These are phyloP conservation scores for Solanum neorickii DNA, from an alignment of 257 asterid species.

Conservation along the genomic window DNA sequence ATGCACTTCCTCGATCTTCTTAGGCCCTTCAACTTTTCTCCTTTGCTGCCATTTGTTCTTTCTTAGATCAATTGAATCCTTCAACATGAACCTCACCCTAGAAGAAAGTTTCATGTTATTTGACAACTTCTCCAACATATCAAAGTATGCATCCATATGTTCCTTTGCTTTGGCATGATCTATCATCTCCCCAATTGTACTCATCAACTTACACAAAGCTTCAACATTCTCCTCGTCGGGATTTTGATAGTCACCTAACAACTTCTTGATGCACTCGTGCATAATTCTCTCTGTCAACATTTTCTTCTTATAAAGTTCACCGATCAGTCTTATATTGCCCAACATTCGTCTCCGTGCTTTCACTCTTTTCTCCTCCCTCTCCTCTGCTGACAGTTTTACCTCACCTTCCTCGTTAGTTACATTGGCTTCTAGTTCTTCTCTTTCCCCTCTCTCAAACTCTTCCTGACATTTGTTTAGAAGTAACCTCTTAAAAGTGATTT, in stretches of 20 bases:
- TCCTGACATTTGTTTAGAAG: slow-evolving; percentile 87
- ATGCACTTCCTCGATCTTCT: slow-evolving; percentile 91
- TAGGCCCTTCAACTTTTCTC: slow-evolving; percentile 94
- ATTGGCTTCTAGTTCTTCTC: slow-evolving; percentile 87
- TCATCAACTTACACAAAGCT: slow-evolving; percentile 91
- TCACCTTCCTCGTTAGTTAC: slow-evolving; percentile 79
- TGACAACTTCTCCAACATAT: slow-evolving; percentile 47
- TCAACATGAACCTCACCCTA: slow-evolving; percentile 89
- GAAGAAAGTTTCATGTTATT: slow-evolving; percentile 76
- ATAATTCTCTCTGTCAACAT: slow-evolving; percentile 96
- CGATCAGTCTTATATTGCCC: slow-evolving; percentile 88
- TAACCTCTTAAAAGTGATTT: slow-evolving; percentile 75
- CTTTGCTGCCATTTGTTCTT: slow-evolving; percentile 97
- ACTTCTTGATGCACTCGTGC: slow-evolving; percentile 75
- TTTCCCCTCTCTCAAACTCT: slow-evolving; percentile 89
- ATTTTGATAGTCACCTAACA: slow-evolving; percentile 67
- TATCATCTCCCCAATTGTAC: slow-evolving; percentile 92
- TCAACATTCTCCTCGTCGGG: slow-evolving; percentile 90
- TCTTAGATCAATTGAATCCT: slow-evolving; percentile 82
- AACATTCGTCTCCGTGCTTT: slow-evolving; percentile 69
- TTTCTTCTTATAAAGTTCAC: slow-evolving; percentile 85
- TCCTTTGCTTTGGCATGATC: slow-evolving; percentile 77
- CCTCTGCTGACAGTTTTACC: slow-evolving; percentile 53
- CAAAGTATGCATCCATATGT: slow-evolving; percentile 66
- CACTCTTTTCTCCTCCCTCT: slow-evolving; percentile 82